A percentile compares a stretch with the other conserved stretches of the same genome.
These are phyloP conservation scores for Diaporthe ampelina DNA, from an alignment of 2,329 filamentous ascomycete genomes.

Conservation along the genomic window DNA sequence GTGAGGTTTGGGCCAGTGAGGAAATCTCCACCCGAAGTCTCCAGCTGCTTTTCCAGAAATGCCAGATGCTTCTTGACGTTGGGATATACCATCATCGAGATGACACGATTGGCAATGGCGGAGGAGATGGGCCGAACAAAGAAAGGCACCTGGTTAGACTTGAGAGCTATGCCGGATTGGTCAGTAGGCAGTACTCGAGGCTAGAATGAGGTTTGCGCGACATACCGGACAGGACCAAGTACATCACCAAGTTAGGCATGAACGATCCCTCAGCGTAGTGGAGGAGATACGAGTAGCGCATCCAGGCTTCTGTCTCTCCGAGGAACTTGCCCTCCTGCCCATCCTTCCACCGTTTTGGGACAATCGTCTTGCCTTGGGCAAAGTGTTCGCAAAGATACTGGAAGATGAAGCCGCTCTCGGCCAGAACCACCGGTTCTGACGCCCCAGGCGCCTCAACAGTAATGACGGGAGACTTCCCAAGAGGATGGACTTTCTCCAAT, in stretches of 20 bases:
- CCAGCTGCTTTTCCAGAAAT: conserved; percentile 65
- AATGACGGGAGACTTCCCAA: conserved; percentile 89
- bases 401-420: conserved; percentile 85
- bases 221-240: conserved; percentile 70
- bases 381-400: conserved; percentile 85
- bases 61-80: conserved; percentile 62
- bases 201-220: conserved; percentile 31
- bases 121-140: conserved; percentile 66
- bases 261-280: conserved; percentile 89
- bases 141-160: conserved; percentile 63
- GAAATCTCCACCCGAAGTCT: conserved; percentile 60
- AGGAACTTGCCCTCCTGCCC: conserved; percentile 70
- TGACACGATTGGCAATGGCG: conserved; percentile 59
- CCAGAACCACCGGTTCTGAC: conserved; percentile 71
- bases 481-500: conserved; percentile 82
- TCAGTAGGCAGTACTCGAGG: not conserved
- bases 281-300: conserved; percentile 77
- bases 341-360: conserved; percentile 68
- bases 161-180: conserved; percentile 53
- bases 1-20: conserved; percentile 65
- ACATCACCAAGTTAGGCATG: conserved; percentile 78
- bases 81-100: conserved; percentile 59
- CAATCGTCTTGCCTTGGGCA: conserved; percentile 58
- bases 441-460: conserved; percentile 65
- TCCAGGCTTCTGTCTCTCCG: conserved; percentile 72